A percentile compares a stretch with the other conserved stretches of the same genome.
phyloP scores from a whole-genome alignment of 2,329 filamentous ascomycete genomes.

The Xylaria sp. region DNA sequence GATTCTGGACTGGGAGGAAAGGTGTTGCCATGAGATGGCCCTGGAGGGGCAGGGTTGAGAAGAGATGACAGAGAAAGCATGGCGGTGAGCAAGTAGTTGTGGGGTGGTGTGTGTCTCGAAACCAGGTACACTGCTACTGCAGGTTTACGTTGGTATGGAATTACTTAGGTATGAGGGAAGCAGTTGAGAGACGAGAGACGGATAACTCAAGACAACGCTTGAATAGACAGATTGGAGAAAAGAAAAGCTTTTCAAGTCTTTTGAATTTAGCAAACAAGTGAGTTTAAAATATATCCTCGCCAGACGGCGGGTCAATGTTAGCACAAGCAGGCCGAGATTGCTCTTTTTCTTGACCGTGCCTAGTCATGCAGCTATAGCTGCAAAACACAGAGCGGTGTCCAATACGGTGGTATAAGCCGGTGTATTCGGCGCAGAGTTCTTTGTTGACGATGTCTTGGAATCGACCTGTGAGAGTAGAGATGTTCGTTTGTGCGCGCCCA shows the following conservation, averaged over 20 bases:
- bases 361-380: conserved; percentile 47
- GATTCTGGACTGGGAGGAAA: conserved; percentile 50
- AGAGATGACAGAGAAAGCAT: conserved; percentile 72
- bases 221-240: conserved; percentile 38
- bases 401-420: conserved; percentile 42
- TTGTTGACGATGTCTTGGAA: conserved; percentile 57
- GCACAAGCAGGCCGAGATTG: conserved; percentile 47
- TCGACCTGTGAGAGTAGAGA: conserved; percentile 50
- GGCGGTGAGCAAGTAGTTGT: conserved; percentile 42
- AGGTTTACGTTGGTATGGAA: conserved; percentile 34
- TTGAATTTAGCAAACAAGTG: conserved; percentile 48
- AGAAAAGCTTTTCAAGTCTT: conserved; percentile 43
- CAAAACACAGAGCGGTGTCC: conserved; percentile 45
- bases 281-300: conserved; percentile 43
- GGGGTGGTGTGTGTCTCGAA: conserved; percentile 45
- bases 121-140: conserved; percentile 43
- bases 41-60: conserved; percentile 65
- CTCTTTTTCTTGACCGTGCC: conserved; percentile 46
- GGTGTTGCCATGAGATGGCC: conserved; percentile 46
- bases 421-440: conserved; percentile 53
- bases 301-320: conserved; percentile 40
- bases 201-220: conserved; percentile 45
- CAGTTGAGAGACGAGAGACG: conserved; percentile 32
- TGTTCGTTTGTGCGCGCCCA: conserved; percentile 55
- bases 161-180: conserved; percentile 38